phyloP scores from a whole-genome alignment of 495 filamentous ascomycete genomes.

The Penicillium chermesinum region DNA sequence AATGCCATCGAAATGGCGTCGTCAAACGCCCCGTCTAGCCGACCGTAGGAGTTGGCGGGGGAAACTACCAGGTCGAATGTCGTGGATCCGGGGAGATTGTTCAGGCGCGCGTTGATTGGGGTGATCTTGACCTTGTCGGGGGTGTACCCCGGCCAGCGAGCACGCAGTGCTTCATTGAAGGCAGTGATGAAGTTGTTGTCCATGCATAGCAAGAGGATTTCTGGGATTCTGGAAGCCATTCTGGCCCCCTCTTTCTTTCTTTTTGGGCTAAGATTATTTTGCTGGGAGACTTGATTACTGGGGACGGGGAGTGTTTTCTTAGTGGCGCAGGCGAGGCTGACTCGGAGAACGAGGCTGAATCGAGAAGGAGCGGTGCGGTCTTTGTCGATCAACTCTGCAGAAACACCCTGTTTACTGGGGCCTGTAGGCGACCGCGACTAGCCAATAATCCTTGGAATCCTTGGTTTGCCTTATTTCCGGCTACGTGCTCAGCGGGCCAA shows the following conservation, averaged over 20 bases:
- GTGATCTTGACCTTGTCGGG: constrained; percentile 23
- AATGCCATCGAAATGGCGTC: constrained; percentile 47
- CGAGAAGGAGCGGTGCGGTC: background rate
- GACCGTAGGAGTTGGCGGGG: constrained; percentile 49
- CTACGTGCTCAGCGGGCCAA: too few species aligned
- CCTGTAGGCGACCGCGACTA: too few species aligned
- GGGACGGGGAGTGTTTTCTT: too few species aligned
- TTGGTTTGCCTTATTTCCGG: too few species aligned
- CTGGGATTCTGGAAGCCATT: constrained; percentile 32
- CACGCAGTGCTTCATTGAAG: constrained; percentile 21
- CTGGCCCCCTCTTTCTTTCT: too few species aligned
- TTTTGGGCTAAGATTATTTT: too few species aligned
- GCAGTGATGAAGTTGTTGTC: constrained; percentile 24
- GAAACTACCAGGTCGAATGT: constrained; percentile 47
- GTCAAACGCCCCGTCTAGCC: constrained; percentile 50
- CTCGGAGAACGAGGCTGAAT: background rate
- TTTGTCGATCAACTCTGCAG: background rate
- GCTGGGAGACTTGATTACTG: too few species aligned
- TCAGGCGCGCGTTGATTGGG: constrained; percentile 32
- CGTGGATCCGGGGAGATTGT: constrained; percentile 17
- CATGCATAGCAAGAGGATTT: constrained; percentile 38
- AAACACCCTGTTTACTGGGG: too few species aligned
- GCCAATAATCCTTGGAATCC: too few species aligned
- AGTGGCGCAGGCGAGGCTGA: background rate
- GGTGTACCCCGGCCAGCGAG: constrained; percentile 15